Base-by-base conservation (phyloP, 257 asterid species). In the Gardenia jasminoides region DNA sequence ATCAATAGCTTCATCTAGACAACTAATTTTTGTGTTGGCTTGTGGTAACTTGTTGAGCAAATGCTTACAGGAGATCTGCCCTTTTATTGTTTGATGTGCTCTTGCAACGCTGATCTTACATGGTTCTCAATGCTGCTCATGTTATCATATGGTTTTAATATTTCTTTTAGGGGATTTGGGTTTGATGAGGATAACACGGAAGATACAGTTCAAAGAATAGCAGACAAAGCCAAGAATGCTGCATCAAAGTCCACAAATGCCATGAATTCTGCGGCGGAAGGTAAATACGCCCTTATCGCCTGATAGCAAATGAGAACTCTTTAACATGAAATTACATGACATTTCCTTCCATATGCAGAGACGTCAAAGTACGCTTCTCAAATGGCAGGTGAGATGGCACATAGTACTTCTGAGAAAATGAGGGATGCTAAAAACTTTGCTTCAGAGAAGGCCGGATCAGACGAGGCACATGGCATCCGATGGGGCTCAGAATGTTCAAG, bases 281-380 rank as follows among this genome's bases (percentile, higher is more conserved):
- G 94, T 91, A 66, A 20, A 41, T 12, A 5, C 3, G 11, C 8
- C 17, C 12, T 44, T 66, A 26, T 26, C 15, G 15, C 7, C 2
- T 39, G 7, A 26, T 64, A 52, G 36, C 10, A 47, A 13, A n/a
- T 22, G 8, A 64, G 26, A 70, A 6, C 2, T 6, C 50, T 71
- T 24, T 36, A 7, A 12, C 24, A 28, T 9, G 15, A 3, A 56
- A 11, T 30, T 6, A 11, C 24, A 26, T 9, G 6, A 5, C 46
- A 6, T n/a, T 74, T 59, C 64, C 48, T 12, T 24, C 26, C 22
- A 1, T 7, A 62, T 76, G 68, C 86, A 91, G 97, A 83, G 79
- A 78, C 93, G 6, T 83, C 91, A 30, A 86, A 75, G 67, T 82
- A 78, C 52, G 90, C 91, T 43, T 85, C 90, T 44, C 82, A 84